A percentile compares a stretch with the other conserved stretches of the same genome.
Conservation (phyloP, 257 asterid genomes). For the Solanum lycopersicoides region DNA sequence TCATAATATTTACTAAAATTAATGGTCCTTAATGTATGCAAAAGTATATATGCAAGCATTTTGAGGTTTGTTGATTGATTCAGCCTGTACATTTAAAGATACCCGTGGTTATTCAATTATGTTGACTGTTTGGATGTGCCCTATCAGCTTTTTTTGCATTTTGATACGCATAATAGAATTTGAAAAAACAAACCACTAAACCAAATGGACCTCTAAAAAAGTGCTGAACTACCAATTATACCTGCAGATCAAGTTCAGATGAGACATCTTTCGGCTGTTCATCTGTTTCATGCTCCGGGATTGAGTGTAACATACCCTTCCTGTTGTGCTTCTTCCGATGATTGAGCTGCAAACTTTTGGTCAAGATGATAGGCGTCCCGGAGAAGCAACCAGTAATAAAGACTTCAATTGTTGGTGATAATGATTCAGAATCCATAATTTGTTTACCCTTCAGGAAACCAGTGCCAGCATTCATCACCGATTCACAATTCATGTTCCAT, state of each 20-base stretch:
- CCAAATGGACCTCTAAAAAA: not conserved
- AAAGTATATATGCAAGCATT: not conserved
- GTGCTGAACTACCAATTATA: not conserved
- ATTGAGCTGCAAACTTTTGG: conserved; percentile 61
- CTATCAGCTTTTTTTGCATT: not conserved
- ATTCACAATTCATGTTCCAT: conserved; percentile 73
- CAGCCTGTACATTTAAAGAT: not conserved
- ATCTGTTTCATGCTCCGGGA: conserved; percentile 52
- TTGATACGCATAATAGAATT: not conserved
- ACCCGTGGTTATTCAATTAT: not conserved
- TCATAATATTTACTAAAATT: not conserved
- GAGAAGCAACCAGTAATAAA: conserved; percentile 75
- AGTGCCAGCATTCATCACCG: conserved; percentile 36
- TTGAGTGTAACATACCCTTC: conserved; percentile 47
- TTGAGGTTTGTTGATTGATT: not conserved
- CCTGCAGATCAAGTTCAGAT: conserved; percentile 58
- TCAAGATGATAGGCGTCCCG: conserved; percentile 67
- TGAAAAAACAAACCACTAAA: not conserved
- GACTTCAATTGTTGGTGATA: conserved; percentile 66
- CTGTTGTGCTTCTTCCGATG: conserved; percentile 50
- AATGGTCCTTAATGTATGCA: not conserved
- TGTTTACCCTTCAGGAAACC: conserved; percentile 74
- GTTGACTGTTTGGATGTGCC: not conserved
- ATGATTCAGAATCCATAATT: conserved; percentile 28
- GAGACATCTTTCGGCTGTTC: conserved; percentile 31